Conservation (phyloP, 2,329 filamentous ascomycete genomes). For the Sporothrix humicola region DNA sequence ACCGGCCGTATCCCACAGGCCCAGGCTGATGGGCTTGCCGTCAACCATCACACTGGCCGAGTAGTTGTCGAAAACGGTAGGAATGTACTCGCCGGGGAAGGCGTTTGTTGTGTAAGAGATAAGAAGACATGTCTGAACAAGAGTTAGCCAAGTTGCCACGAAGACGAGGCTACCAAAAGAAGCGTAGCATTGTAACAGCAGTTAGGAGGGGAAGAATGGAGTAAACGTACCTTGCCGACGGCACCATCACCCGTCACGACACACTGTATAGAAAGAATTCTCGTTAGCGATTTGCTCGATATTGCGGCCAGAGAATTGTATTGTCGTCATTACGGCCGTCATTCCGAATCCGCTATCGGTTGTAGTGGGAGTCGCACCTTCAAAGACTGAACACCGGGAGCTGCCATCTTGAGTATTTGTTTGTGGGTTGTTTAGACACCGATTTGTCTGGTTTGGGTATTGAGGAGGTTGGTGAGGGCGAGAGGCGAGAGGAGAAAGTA, state of each 20-base stretch:
- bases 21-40: constrained; percentile 94
- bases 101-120: constrained; percentile 99
- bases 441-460: constrained; percentile 22
- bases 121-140: constrained; percentile 85
- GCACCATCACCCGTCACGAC: constrained; percentile 99
- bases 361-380: constrained; percentile 66
- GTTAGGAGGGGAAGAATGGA: not conserved
- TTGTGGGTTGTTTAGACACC: constrained; percentile 21
- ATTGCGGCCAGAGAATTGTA: not conserved
- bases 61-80: constrained; percentile 99
- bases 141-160: constrained; percentile 41
- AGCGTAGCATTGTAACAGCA: not conserved
- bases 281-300: not conserved
- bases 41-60: constrained; percentile 99
- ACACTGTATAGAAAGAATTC: constrained; percentile 64
- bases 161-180: not conserved
- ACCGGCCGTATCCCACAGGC: constrained; percentile 97
- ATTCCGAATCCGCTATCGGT: no score
- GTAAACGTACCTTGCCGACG: constrained; percentile 81
- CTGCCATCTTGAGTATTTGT: constrained; percentile 68
- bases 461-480: not conserved
- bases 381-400: constrained; percentile 84
- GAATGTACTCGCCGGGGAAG: constrained; percentile 99
- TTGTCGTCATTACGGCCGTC: not conserved
- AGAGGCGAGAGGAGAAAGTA: not conserved